Base-by-base conservation (phyloP, 306 rosid genomes). In the Lathyrus aphaca region DNA sequence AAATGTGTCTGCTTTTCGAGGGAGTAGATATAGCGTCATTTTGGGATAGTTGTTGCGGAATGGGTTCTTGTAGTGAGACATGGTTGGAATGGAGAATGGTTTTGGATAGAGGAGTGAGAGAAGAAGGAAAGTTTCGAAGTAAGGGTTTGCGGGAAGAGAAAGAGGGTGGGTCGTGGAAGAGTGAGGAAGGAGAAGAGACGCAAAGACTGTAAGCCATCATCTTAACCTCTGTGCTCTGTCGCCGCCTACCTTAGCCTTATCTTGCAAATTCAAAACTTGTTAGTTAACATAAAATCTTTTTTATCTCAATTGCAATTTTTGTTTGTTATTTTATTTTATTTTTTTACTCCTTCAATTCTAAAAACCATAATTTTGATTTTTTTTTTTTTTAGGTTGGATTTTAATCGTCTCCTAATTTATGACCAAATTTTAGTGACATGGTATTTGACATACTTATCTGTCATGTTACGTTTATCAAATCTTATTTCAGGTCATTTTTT, bases 121-220 rank as follows among this genome's bases (percentile, higher is more conserved):
- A 5, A 14, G 53, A 15, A 3, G 73, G 9, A 23, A 76, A 74
- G 74, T 49, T 73, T 69, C 64, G 57, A 7, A 39, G 9, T 17
- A 71, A 66, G 57, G 66, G 56, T 39, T 72, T 88, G 44, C 37
- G 74, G 0, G 79, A 73, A 49, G 71, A 76, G 68, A 77, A 56
- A 11, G 50, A 72, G 0, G 53, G 37, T 63, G 37, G 74, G 61
- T 86, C 90, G 19, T 71, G 85, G 68, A 88, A 81, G 67, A 88
- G 83, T 37, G 89, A 63, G 40, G 92, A 87, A 12, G 96, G 83
- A 0, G 96, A 82, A 59, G 96, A 84, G 71, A 94, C 82, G 71
- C 83, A 85, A 16, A 88, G 76, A 68, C 82, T 77, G 78, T 71
- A 87, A 32, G 96, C 95, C 99, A 94, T 94, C 65, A 64, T 54